A percentile compares a stretch with the other conserved stretches of the same genome.
These are phyloP conservation scores for Candida glucosophila DNA, from an alignment of 1,139 yeast species.

Conservation along the genomic window DNA sequence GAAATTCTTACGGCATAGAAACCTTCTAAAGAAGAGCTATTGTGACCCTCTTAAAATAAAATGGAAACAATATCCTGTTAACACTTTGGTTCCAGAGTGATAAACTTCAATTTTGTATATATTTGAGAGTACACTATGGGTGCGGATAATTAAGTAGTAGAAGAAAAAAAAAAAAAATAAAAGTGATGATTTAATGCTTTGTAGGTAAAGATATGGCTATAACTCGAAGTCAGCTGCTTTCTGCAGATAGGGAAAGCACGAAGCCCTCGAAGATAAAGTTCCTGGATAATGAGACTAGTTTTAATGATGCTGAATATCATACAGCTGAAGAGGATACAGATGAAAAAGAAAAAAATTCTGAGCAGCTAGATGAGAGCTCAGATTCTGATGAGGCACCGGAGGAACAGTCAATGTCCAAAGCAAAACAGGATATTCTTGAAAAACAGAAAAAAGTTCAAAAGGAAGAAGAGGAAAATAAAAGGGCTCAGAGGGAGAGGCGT, in stretches of 20 bases:
- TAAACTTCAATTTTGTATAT: no score
- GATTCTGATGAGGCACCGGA: conserved; percentile 43
- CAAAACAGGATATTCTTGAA: conserved; percentile 23
- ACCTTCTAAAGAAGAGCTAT: conserved; percentile 12
- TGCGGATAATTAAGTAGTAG: no score
- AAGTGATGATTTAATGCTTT: not conserved
- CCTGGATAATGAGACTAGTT: conserved; percentile 14
- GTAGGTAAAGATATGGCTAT: conserved; percentile 12
- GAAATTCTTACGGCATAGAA: conserved; percentile 11
- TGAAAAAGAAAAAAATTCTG: conserved; percentile 7
- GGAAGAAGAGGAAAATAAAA: conserved; percentile 24
- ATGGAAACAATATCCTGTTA: conserved; percentile 33
- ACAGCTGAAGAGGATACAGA: conserved; percentile 11
- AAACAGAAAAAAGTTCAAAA: conserved; percentile 25
- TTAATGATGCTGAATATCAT: conserved; percentile 10
- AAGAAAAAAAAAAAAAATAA: not conserved
- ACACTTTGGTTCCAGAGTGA: conserved; percentile 14
- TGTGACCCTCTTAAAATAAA: conserved; percentile 19
- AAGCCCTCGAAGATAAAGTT: conserved; percentile 15
- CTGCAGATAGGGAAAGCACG: conserved; percentile 4
- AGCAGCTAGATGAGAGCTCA: conserved; percentile 10
- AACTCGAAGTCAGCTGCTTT: conserved; percentile 15
- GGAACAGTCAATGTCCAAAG: conserved; percentile 28
- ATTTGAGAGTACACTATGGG: no score
- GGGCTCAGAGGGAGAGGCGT: conserved; percentile 39